Evolutionary conservation across 1,139 yeast species (phyloP).

Genomic region (Yamadazyma friedrichii): DNA sequence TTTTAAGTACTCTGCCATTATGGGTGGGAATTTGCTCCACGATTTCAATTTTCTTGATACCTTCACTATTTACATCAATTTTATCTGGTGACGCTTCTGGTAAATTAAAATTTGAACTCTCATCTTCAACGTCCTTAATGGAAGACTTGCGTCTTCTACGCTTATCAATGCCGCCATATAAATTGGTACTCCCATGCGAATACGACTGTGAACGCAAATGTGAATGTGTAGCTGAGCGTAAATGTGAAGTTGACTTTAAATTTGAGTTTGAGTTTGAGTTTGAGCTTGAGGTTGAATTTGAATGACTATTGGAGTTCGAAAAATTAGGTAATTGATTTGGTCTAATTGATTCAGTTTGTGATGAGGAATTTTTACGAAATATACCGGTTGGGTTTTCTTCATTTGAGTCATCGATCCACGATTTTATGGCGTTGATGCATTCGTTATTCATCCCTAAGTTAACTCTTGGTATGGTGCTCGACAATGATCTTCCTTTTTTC

Average conservation of each 20-base stretch:
- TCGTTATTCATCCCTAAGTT: constrained; percentile 42
- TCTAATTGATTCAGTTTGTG: not conserved
- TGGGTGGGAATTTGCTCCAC: constrained; percentile 7
- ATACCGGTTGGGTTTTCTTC: constrained; percentile 30
- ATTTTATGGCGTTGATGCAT: constrained; percentile 38
- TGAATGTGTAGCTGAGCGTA: not conserved
- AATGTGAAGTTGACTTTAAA: not conserved
- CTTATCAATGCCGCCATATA: constrained; percentile 9
- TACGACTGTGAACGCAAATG: too few relatives aligned
- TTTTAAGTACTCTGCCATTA: constrained; percentile 9
- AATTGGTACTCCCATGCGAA: not conserved
- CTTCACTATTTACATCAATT: not conserved
- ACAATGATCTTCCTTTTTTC: constrained; percentile 5
- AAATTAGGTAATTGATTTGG: not conserved
- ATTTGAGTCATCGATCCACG: constrained; percentile 29
- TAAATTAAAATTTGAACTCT: not conserved
- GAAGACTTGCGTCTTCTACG: constrained; percentile 15
- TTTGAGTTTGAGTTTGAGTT: not conserved
- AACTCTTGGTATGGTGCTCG: constrained; percentile 11
- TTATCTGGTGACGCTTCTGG: not conserved
- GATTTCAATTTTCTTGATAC: constrained; percentile 4
- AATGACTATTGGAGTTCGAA: not conserved
- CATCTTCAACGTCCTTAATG: constrained; percentile 1
- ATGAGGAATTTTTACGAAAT: constrained; percentile 22
- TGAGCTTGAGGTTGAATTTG: not conserved